Evolutionary conservation across 108 stramenopile genomes (phyloP), one percentile per base, ranked within the genome.

Genomic region (Cyclotella cryptica): DNA sequence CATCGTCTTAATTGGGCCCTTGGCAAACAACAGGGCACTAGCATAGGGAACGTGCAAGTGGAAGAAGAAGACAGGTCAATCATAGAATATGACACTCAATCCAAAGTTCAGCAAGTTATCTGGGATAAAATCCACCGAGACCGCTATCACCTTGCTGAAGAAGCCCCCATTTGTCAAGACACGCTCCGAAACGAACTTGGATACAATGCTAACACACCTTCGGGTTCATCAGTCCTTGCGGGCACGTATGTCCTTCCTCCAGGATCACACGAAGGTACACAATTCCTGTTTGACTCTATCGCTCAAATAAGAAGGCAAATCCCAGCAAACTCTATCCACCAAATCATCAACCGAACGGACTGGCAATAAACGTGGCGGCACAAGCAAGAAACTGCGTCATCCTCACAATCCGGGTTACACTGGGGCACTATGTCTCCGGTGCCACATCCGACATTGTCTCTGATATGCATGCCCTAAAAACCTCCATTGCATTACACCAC

Each of bases 321-420:
- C 24, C 58, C 57, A 2, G 35, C 35, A 42, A 21, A 70, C 39
- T 54, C 52, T 47, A 8, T 70, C 11, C 29, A 18, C 2, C 11
- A 7, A 40, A 8, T 30, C 8, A 41, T 70, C 19, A 41, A 46
- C 18, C n/a, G 11, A 12, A 13, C 9, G 13, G 44, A 12, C 11
- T 45, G 44, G 44, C 9, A 13, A 9, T 12, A 13, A 4, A 49
- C 17, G 12, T 73, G 72, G 72, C 24, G n/a, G 7, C 13, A 21
- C 11, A 17, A 43, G 3, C 17, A 47, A 24, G 59, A 73, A 29
- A 24, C 43, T 21, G 51, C 61, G 46, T 62, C 72, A 22, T 73
- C 61, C 12, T 73, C 72, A 13, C 3, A 49, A 30, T 73, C 72
- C 12, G 72, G 61, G 2, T 19, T 42, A 9, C 73, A 74, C 53